A percentile compares a stretch with the other conserved stretches of the same genome.
Evolutionary conservation across 768 basidiomycete species (phyloP).

Genomic region (Lactifluus rugatus): DNA sequence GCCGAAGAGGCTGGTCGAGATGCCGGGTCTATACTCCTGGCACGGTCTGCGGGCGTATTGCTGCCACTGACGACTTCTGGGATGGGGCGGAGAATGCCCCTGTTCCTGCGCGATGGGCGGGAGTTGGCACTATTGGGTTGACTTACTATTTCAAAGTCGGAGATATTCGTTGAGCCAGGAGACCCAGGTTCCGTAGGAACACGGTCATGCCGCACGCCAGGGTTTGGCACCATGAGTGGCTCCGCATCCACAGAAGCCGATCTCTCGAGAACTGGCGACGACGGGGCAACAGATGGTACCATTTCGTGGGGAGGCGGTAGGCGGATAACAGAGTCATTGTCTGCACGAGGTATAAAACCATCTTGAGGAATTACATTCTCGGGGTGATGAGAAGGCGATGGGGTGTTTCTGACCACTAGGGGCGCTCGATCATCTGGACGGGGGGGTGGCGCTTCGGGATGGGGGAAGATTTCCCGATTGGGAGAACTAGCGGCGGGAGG

Average conservation of each 20-base stretch:
- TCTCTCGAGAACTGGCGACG: background rate
- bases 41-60: constrained; percentile 14
- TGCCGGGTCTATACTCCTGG: constrained; percentile 10
- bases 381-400: constrained; percentile 11
- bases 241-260: background rate
- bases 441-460: background rate
- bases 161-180: constrained; percentile 19
- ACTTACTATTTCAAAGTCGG: constrained; percentile 20
- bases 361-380: constrained; percentile 15
- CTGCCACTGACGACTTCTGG: constrained; percentile 14
- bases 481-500: background rate
- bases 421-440: constrained; percentile 1
- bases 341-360: constrained; percentile 16
- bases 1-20: constrained; percentile 11
- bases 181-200: constrained; percentile 13
- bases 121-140: constrained; percentile 10
- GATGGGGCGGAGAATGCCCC: constrained; percentile 14
- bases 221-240: constrained; percentile 19
- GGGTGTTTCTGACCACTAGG: constrained; percentile 1
- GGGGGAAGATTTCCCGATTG: background rate
- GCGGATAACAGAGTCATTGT: constrained; percentile 14
- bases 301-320: constrained; percentile 19
- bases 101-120: constrained; percentile 13
- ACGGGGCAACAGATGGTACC: constrained; percentile 2
- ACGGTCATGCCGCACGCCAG: constrained; percentile 5